Base-by-base conservation (phyloP, 352 stramenopile genomes). In the Phytophthora brassicae region DNA sequence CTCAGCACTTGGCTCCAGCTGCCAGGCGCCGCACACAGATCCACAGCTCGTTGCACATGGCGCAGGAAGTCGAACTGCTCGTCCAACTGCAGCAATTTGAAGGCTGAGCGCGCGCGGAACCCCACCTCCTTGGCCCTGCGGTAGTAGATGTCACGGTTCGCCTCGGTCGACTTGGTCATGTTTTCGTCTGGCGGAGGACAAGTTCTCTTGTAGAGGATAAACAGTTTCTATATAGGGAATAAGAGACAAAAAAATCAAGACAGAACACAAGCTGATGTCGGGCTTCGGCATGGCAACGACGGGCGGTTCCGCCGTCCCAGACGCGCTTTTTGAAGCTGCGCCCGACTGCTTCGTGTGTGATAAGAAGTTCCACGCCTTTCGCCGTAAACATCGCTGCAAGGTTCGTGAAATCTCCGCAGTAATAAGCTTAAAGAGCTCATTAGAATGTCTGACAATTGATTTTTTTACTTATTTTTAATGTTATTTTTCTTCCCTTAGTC, bases 51-150 rank as follows among this genome's bases (percentile, higher is more conserved):
- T 31, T 84, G 77, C 11, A 99, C 95, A 58, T 88, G 74, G 14
- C 85, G 74, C 68, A 99, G 94, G 22, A 99, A 82, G 56, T 96
- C 77, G 73, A 98, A 99, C 70, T 99, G 92, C 54, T 98, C 97
- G 75, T 99, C 97, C 14, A 99, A 72, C 70, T 99, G 97, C 39
- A 99, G 76, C 31, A 99, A 76, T 66, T 99, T 99, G 82, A 99
- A 99, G 2, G 97, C 97, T 26, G 93, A 99, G 49, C 97, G 87
- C 13, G 98, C 97, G 53, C 98, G 81, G 73, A 98, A 99, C 11
- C 97, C 97, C 6, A 96, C 86, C 70, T 99, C 96, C 70, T 98
- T 98, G 29, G 94, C 95, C 38, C 83, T 80, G 60, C 94, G 81
- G 73, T 98, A 98, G 70, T 92, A 94, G 51, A 94, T 92, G 47